phyloP scores from a whole-genome alignment of 2,329 filamentous ascomycete genomes.

The Talaromyces sp. region DNA sequence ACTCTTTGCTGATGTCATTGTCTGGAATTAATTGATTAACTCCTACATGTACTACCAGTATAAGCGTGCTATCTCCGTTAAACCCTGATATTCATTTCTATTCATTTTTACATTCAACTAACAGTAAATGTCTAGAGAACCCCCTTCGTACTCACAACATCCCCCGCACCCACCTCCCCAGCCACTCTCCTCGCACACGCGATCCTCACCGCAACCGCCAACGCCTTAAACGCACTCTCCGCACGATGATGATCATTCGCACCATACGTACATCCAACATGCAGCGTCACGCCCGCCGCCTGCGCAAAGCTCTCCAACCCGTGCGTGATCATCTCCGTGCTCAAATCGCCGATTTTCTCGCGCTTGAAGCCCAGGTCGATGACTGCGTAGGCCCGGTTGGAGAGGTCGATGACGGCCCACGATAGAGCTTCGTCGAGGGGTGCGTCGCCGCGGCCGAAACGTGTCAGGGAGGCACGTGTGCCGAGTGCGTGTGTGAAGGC shows the following conservation, averaged over 20 bases:
- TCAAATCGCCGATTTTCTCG: slow-evolving; percentile 90
- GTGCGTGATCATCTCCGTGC: slow-evolving; percentile 95
- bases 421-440: slow-evolving; percentile 94
- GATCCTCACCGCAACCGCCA: slow-evolving; percentile 77
- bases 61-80: too few species aligned
- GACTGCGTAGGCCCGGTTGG: slow-evolving; percentile 82
- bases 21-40: too few species aligned
- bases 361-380: slow-evolving; percentile 78
- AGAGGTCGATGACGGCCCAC: slow-evolving; percentile 89
- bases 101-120: neutral
- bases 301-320: slow-evolving; percentile 92
- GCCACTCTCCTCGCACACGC: slow-evolving; percentile 69
- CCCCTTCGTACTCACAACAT: slow-evolving; percentile 94
- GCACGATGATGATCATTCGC: slow-evolving; percentile 94
- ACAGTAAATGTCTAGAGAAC: slow-evolving; percentile 42
- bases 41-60: too few species aligned
- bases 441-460: slow-evolving; percentile 87
- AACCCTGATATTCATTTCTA: neutral
- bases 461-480: slow-evolving; percentile 71
- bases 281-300: slow-evolving; percentile 82
- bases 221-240: slow-evolving; percentile 94
- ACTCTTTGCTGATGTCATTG: too few species aligned
- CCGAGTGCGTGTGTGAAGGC: slow-evolving; percentile 80
- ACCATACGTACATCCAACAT: slow-evolving; percentile 87
- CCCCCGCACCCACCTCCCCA: slow-evolving; percentile 79